Percentiles rank a stretch among this genome's conserved stretches.
Conservation (phyloP, 2,329 filamentous ascomycete genomes). For the Sclerotinia subarctica region DNA sequence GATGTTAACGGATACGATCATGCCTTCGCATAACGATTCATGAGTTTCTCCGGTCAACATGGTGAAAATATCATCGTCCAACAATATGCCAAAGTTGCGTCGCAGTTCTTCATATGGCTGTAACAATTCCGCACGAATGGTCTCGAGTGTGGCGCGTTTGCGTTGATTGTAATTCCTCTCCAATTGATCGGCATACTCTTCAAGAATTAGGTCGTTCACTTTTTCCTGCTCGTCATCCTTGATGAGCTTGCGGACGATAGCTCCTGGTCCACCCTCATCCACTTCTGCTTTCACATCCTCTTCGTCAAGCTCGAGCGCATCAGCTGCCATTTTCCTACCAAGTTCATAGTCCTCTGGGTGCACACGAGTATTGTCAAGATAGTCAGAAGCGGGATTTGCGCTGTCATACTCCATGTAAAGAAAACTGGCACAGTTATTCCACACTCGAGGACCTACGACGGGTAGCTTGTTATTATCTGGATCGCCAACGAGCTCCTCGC, state of each 20-base stretch:
- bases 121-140: constrained; percentile 89
- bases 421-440: constrained; percentile 97
- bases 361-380: constrained; percentile 92
- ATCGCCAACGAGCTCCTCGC: constrained; percentile 86
- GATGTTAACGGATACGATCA: constrained; percentile 89
- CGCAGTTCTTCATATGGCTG: constrained; percentile 92
- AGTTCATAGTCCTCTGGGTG: constrained; percentile 98
- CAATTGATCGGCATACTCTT: constrained; percentile 95
- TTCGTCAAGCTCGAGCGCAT: constrained; percentile 93
- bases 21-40: constrained; percentile 78
- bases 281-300: constrained; percentile 96
- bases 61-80: constrained; percentile 80
- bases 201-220: constrained; percentile 91
- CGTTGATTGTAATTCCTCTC: constrained; percentile 89
- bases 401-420: constrained; percentile 84
- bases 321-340: constrained; percentile 95
- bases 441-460: constrained; percentile 85
- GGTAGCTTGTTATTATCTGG: constrained; percentile 73
- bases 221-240: constrained; percentile 90
- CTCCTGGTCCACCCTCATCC: constrained; percentile 83
- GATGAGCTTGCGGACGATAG: constrained; percentile 92
- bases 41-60: constrained; percentile 94
- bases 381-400: constrained; percentile 79
- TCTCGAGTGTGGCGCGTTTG: constrained; percentile 93
- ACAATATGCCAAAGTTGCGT: constrained; percentile 69